Evolutionary conservation across 2,329 filamentous ascomycete species (phyloP), one percentile per base, ranked within the genome.

Genomic region (Monilinia vaccinii-corymbosi): DNA sequence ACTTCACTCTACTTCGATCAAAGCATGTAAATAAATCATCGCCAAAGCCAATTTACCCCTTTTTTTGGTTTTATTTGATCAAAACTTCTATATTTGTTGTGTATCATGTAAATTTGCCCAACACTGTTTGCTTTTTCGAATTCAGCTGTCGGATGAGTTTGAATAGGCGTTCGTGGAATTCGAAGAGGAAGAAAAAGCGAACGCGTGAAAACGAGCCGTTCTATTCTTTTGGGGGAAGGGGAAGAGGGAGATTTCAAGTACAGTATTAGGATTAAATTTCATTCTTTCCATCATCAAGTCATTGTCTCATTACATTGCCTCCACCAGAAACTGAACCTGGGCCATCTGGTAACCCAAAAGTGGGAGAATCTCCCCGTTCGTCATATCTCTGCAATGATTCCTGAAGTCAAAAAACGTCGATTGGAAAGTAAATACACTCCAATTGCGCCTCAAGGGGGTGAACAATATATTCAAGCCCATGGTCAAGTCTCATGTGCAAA

Each of bases 401-500:
- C 64, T 49, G 64, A 67, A 60, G 48, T 53, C 42, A 38, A 61
- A 51, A 68, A 66, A 52, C 61, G 57, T 31, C 61, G 61, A 48
- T 46, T 69, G 44, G 59, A 66, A 51, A 62, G 57, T 47, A 60
- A 65, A 53, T 68, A 66, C 58, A 23, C 50, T 11, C 59, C 65
- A 25, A 62, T 58, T 55, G 60, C 63, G 38, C 45, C 52, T 34
- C 50, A 66, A 34, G 56, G 61, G 59, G 48, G 59, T 23, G 56
- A 47, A 10, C 62, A 55, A 32, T 34, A 55, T 23, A 23, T 55
- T 44, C 51, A 63, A 52, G 45, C 58, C 42, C 62, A 58, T 52
- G 53, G 21, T 38, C 36, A 63, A 50, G 44, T 47, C 25, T 50
- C 59, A 46, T 47, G 51, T 56, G 49, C 28, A 61, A 60, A 49